Evolutionary conservation across 495 filamentous ascomycete species (phyloP).

Genomic region (Talaromyces trachyspermus): DNA sequence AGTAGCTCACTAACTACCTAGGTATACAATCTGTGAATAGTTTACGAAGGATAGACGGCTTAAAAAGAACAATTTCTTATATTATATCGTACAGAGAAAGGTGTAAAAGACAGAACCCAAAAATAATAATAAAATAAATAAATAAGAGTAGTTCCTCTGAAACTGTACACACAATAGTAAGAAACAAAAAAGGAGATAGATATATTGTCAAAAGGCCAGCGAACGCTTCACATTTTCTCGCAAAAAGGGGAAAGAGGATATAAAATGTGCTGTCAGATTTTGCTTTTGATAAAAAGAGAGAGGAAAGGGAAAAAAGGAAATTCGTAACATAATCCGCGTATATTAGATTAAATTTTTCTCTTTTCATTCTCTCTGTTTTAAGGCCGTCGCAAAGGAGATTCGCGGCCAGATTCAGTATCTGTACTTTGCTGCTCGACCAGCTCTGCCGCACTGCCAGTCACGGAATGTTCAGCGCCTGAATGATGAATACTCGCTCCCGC

Average conservation of each 20-base stretch:
- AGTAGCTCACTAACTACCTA: no score
- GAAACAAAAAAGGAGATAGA: neutral
- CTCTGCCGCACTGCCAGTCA: constrained; percentile 43
- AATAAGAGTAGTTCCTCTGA: no score
- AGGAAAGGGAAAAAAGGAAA: neutral
- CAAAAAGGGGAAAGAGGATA: no score
- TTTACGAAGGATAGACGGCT: no score
- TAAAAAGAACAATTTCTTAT: no score
- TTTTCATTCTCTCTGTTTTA: neutral
- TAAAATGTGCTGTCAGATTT: no score
- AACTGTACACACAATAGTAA: neutral
- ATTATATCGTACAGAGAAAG: no score
- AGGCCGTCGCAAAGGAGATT: neutral
- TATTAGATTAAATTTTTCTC: neutral
- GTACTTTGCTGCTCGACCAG: constrained; percentile 28
- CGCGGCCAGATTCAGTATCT: constrained; percentile 1
- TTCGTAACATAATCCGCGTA: constrained; percentile 4
- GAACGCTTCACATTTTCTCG: no score
- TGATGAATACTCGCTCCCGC: constrained; percentile 51
- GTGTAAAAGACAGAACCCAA: no score
- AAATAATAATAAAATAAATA: no score
- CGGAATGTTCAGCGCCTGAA: constrained; percentile 47
- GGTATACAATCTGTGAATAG: no score
- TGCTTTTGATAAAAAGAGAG: constrained; percentile 1
- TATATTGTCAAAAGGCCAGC: neutral